Evolutionary conservation across 83 land plant species (phyloP), one percentile per base, ranked within the genome.

Genomic region (Diphasiastrum complanatum): DNA sequence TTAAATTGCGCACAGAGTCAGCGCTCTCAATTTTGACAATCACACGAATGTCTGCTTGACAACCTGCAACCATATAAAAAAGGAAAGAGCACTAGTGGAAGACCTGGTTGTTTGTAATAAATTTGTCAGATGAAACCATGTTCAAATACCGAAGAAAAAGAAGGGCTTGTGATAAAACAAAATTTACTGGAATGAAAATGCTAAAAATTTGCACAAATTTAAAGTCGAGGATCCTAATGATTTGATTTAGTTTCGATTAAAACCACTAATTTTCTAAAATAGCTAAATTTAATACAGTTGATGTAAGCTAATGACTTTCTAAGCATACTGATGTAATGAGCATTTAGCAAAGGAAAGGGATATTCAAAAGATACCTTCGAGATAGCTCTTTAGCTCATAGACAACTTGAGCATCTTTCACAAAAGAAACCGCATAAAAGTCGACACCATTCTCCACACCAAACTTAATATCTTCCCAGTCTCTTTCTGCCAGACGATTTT

Each of bases 381-480:
- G 84, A 55, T 89, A 95, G 33, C 74, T 76, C 74, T 93, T 93
- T 63, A 93, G 74, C 51, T 93, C 96, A 75, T 93, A 84, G 33
- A 93, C 80, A 49, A 93, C 99, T 59, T 78, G 68, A 31, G 97
- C 97, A 74, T 95, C 89, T 69, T 95, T 95, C 6, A 95, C 97
- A 68, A 95, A 95, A 11, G 99, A 95, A 40, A 89, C 82, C 51
- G 97, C 99, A 76, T 95, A 95, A 49, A 81, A 95, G 60, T 95
- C 97, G 64, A 95, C 85, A 51, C 80, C 63, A 61, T 95, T 95
- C 30, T 89, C 97, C 51, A 95, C 99, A 16, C 97, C 97, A 77
- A 95, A 95, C 67, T 89, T 89, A 60, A 95, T 95, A 69, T 95
- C 99, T 54, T 95, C 99, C 99, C 99, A 95, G 53, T 89, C 99